These are phyloP conservation scores for Colletotrichum trifolii DNA, from an alignment of 2,329 filamentous ascomycete genomes.

Conservation along the genomic window DNA sequence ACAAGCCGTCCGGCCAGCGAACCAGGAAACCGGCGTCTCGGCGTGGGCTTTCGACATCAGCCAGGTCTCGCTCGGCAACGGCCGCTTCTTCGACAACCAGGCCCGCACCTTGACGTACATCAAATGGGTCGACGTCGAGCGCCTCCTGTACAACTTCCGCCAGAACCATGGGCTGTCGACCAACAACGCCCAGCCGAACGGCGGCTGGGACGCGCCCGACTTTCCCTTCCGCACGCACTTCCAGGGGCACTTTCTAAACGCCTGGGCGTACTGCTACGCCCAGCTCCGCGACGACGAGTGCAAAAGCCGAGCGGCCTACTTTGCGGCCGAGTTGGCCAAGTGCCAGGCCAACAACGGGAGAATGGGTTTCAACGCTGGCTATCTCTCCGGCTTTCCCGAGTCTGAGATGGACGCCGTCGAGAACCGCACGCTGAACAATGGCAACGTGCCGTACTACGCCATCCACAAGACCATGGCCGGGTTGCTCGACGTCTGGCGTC, in stretches of 20 bases:
- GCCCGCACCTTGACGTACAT: slow-evolving; percentile 59
- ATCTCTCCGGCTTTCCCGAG: slow-evolving; percentile 63
- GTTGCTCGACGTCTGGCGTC: slow-evolving; percentile 60
- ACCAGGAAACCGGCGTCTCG: slow-evolving; percentile 45
- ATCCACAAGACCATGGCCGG: slow-evolving; percentile 66
- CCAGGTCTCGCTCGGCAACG: slow-evolving; percentile 50
- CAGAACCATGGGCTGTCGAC: slow-evolving; percentile 58
- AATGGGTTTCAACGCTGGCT: slow-evolving; percentile 56
- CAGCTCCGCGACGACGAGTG: slow-evolving; percentile 55
- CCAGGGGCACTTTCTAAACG: slow-evolving; percentile 63
- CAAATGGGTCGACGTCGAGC: slow-evolving; percentile 56
- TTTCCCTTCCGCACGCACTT: slow-evolving; percentile 64
- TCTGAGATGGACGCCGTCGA: slow-evolving; percentile 60
- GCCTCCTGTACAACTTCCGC: slow-evolving; percentile 61
- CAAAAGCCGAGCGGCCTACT: slow-evolving; percentile 55
- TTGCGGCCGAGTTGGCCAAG: slow-evolving; percentile 59
- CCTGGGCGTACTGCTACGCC: slow-evolving; percentile 62
- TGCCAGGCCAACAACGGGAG: slow-evolving; percentile 62
- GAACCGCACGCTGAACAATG: slow-evolving; percentile 54
- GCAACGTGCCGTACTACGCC: slow-evolving; percentile 65
- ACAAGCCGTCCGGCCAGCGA: slow-evolving; percentile 42
- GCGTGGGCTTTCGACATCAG: slow-evolving; percentile 53
- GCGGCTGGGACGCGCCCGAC: slow-evolving; percentile 64
- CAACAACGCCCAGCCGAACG: slow-evolving; percentile 56
- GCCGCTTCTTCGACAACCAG: slow-evolving; percentile 57